phyloP scores from a whole-genome alignment of 2,329 filamentous ascomycete species.

The Trichoderma arundinaceum region DNA sequence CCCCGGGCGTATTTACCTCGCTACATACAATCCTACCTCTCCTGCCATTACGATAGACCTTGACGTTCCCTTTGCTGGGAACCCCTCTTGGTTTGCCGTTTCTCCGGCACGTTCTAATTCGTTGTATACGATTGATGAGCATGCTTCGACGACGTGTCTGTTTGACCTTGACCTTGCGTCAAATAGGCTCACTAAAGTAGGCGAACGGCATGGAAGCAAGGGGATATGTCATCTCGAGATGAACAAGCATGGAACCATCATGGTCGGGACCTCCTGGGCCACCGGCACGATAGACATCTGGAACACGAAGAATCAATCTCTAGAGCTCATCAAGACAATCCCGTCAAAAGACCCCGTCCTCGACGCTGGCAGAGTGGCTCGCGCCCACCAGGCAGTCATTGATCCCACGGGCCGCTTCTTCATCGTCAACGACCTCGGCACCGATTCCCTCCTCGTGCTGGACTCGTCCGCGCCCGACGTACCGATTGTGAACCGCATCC shows the following conservation, averaged over 20 bases:
- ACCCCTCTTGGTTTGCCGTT: constrained; percentile 55
- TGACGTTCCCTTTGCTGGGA: constrained; percentile 43
- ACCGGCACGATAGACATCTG: constrained; percentile 53
- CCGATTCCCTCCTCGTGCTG: constrained; percentile 53
- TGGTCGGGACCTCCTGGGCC: constrained; percentile 54
- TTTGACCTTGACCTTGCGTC: constrained; percentile 47
- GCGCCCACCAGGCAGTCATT: constrained; percentile 56
- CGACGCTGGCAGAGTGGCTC: constrained; percentile 43
- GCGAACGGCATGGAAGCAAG: constrained; percentile 44
- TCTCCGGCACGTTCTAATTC: constrained; percentile 42
- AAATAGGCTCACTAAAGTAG: constrained; percentile 37
- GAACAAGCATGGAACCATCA: constrained; percentile 50
- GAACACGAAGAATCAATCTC: constrained; percentile 47
- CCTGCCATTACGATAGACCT: constrained; percentile 46
- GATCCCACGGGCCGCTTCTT: constrained; percentile 58
- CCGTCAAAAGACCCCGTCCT: constrained; percentile 36
- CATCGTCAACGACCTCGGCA: constrained; percentile 56
- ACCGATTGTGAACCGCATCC: constrained; percentile 44
- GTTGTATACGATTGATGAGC: constrained; percentile 57
- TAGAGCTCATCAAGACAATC: constrained; percentile 50
- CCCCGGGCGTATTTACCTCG: constrained; percentile 49
- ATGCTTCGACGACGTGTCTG: constrained; percentile 45
- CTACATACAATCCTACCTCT: constrained; percentile 48
- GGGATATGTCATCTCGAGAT: constrained; percentile 57
- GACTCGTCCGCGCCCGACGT: constrained; percentile 47